Evolutionary conservation across 176 grass and related monocot genomes (phyloP).

Genomic region (Paspalum vaginatum): DNA sequence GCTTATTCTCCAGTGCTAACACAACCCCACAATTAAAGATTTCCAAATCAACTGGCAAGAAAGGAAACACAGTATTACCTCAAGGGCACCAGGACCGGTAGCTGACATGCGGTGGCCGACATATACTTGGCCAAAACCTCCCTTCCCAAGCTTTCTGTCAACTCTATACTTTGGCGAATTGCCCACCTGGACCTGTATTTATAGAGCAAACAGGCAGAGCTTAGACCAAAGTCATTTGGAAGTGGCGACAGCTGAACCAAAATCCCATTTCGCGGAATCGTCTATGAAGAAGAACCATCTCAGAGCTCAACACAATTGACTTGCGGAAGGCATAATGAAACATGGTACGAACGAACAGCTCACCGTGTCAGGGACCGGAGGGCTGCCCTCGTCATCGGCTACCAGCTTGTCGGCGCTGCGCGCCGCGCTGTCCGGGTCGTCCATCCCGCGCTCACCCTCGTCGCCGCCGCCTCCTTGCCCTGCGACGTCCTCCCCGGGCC

Average conservation of each 20-base stretch:
- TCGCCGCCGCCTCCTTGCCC: constrained; percentile 37
- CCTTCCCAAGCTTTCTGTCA: constrained; percentile 89
- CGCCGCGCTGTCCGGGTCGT: constrained; percentile 56
- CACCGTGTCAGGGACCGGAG: constrained; percentile 84
- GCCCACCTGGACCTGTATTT: constrained; percentile 78
- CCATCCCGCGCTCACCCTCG: constrained; percentile 55
- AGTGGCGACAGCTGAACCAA: constrained; percentile 17
- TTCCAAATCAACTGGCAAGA: background rate
- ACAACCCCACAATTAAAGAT: background rate
- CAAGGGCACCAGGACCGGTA: constrained; percentile 58
- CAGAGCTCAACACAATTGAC: constrained; percentile 1
- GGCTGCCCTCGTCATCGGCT: constrained; percentile 62
- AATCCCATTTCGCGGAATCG: constrained; percentile 4
- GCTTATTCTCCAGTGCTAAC: constrained; percentile 6
- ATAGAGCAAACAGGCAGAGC: constrained; percentile 1
- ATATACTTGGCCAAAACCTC: constrained; percentile 99
- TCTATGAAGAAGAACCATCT: background rate
- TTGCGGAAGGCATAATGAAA: background rate
- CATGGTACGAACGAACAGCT: constrained; percentile 36
- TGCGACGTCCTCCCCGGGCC: constrained; percentile 40
- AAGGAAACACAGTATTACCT: constrained; percentile 57
- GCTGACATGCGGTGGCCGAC: constrained; percentile 73
- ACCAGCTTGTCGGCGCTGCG: constrained; percentile 64
- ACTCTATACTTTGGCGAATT: constrained; percentile 89
- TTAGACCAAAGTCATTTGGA: constrained; percentile 26